Base-by-base conservation (phyloP, 257 asterid species). In the Fraxinus americana region DNA sequence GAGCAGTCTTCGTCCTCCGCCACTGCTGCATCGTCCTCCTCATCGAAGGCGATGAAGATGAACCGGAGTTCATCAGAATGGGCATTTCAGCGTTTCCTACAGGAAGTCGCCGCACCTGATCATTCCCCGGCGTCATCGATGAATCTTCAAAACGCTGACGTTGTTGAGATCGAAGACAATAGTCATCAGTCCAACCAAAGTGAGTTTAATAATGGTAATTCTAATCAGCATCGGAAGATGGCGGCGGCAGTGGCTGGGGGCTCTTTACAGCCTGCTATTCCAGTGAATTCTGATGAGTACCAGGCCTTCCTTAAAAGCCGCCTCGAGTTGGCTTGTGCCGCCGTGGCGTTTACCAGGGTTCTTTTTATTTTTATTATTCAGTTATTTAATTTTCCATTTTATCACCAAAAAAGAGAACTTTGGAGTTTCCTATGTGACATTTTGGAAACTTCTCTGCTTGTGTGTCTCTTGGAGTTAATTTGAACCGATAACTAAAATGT, bases 311-410 rank as follows among this genome's bases (percentile, higher is more conserved):
- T 94, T 23, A 90, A 89, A 89, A 92, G 90, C 80, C 92, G 86
- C 41, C 97, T 94, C 29, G 92, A 94, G 84, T 78, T 91, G 85
- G 98, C 97, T 38, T 94, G 98, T 78, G 97, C 97, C 57, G 98
- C 97, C 83, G 94, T 91, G 39, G 97, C 98, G 74, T 85, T 90
- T 88, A 80, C 89, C 70, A 76, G 97, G 86, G 98, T 94, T 41
- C 23, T 35, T 43, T 73, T 71, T 63, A 0, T 54, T 54, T 11
- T 27, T 9, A 2, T 23, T 63, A 0, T 63, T 12, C 32, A 27
- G 10, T 63, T 63, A 5, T 25, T 63, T 19, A 25, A 10, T 27
- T 63, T 63, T 63, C 19, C 14, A 61, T 61, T 21, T 23, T 61
- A 13, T 61, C 3, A 25, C 32, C 14, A 8, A 61, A 61, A 23